phyloP scores from a whole-genome alignment of 306 rosid species.

The Cercis canadensis region DNA sequence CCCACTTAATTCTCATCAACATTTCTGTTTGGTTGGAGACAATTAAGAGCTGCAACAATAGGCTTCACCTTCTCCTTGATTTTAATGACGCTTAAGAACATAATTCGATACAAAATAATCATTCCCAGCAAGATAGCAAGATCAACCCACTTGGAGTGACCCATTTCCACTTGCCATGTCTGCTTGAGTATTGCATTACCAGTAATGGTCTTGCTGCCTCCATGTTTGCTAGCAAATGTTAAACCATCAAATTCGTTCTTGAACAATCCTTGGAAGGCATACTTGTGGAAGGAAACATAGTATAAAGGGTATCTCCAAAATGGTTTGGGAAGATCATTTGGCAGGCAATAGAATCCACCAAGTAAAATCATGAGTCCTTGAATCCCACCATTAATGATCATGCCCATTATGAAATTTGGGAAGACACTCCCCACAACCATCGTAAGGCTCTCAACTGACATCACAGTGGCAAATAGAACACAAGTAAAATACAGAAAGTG shows the following conservation, averaged over 20 bases:
- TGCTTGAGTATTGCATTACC: slow-evolving; percentile 50
- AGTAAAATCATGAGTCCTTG: slow-evolving; percentile 48
- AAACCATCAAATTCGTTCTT: slow-evolving; percentile 68
- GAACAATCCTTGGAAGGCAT: slow-evolving; percentile 66
- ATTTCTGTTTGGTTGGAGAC: too few relatives aligned
- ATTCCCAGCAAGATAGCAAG: slow-evolving; percentile 62
- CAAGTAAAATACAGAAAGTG: slow-evolving; percentile 41
- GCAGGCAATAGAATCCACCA: slow-evolving; percentile 53
- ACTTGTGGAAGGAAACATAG: slow-evolving; percentile 61
- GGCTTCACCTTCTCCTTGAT: slow-evolving; percentile 54
- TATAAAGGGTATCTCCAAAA: slow-evolving; percentile 65
- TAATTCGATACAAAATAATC: slow-evolving; percentile 52
- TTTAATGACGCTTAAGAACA: slow-evolving; percentile 60
- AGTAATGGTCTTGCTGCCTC: neutral
- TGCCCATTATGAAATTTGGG: slow-evolving; percentile 54
- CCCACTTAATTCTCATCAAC: too few relatives aligned
- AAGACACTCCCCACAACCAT: slow-evolving; percentile 53
- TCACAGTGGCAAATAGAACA: slow-evolving; percentile 44
- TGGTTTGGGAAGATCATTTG: slow-evolving; percentile 55
- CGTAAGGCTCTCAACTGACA: slow-evolving; percentile 66
- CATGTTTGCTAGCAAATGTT: neutral
- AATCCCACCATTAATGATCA: slow-evolving; percentile 49
- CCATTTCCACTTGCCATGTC: slow-evolving; percentile 51
- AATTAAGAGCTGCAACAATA: neutral
- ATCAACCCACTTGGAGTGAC: slow-evolving; percentile 75